These are phyloP conservation scores for Fragaria vesca DNA, from an alignment of 306 rosid species.

Conservation along the genomic window DNA sequence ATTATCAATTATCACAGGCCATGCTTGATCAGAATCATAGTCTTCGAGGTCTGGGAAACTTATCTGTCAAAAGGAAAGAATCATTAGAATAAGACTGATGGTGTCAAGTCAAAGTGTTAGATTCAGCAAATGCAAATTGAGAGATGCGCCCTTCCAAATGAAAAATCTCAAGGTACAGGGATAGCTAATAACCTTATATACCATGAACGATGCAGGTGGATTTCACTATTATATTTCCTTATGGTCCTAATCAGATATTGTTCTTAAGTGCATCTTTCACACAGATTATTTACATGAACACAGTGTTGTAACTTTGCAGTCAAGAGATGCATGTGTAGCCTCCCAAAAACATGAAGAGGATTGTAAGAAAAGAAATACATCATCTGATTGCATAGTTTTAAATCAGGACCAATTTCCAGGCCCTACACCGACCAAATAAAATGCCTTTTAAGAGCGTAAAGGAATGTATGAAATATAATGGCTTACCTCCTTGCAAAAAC, in stretches of 20 bases:
- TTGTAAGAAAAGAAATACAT: neutral
- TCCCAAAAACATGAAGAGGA: neutral
- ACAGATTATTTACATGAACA: neutral
- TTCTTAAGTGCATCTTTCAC: neutral
- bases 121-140: neutral
- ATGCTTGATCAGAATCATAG: constrained; percentile 58
- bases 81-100: neutral
- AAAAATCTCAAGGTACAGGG: neutral
- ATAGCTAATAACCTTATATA: neutral
- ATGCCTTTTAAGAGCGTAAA: neutral
- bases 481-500: constrained; percentile 58
- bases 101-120: neutral
- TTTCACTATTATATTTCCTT: neutral
- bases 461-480: neutral
- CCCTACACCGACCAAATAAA: constrained; percentile 18
- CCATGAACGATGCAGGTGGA: neutral
- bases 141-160: neutral
- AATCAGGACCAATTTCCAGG: neutral
- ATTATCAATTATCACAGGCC: constrained; percentile 67
- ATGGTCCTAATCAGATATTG: neutral
- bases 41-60: constrained; percentile 45
- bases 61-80: constrained; percentile 38
- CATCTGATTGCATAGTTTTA: neutral
- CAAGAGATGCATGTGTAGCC: neutral
- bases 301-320: neutral